Conservation (phyloP, 148 eudicot genomes). For the Drosera capensis region DNA sequence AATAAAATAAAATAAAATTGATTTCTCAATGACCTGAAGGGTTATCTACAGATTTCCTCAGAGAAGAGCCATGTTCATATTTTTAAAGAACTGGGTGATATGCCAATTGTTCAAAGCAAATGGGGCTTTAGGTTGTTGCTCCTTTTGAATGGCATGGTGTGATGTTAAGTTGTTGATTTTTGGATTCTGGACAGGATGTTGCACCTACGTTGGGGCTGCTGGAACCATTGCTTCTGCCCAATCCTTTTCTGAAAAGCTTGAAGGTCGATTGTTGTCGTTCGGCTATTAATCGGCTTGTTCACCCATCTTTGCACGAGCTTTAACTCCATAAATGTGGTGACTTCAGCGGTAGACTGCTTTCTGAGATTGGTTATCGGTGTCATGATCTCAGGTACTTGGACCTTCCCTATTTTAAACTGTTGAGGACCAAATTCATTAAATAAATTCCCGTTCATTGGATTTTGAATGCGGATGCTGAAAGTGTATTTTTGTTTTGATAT, state of each 20-base stretch:
- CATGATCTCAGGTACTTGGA: conserved; percentile 41
- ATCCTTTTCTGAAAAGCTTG: conserved; percentile 49
- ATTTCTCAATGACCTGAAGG: too few relatives aligned
- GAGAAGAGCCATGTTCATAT: too few relatives aligned
- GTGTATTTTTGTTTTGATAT: too few relatives aligned
- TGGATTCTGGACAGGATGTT: conserved; percentile 31
- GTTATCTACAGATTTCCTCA: too few relatives aligned
- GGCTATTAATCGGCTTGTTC: conserved; percentile 39
- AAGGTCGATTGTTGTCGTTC: conserved; percentile 63
- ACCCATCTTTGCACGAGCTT: conserved; percentile 55
- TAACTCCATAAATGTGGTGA: conserved; percentile 62
- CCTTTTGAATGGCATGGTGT: not conserved
- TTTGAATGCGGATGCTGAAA: too few relatives aligned
- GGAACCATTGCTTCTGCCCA: conserved; percentile 50
- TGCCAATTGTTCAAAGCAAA: too few relatives aligned
- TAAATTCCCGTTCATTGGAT: not conserved
- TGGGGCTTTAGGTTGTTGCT: not conserved
- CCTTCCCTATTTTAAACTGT: not conserved
- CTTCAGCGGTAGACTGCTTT: conserved; percentile 65
- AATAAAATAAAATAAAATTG: too few relatives aligned
- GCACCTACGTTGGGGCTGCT: conserved; percentile 47
- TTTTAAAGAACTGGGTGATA: too few relatives aligned
- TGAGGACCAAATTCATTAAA: too few relatives aligned
- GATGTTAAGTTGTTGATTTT: conserved; percentile 2
- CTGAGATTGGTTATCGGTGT: conserved; percentile 49